These are phyloP conservation scores for Inga leiocalycina DNA, from an alignment of 306 rosid genomes.

Conservation along the genomic window DNA sequence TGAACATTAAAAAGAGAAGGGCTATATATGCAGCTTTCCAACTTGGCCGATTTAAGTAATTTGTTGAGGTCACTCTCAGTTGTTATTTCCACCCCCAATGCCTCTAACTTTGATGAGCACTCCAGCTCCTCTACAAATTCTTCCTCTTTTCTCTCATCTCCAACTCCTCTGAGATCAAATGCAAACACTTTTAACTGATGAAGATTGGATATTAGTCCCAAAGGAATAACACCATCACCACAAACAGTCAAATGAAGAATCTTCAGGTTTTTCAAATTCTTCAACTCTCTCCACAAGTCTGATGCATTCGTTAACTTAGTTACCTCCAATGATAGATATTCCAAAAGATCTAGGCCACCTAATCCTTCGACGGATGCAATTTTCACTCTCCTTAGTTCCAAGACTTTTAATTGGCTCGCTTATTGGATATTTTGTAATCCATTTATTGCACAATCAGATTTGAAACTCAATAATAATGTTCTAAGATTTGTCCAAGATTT, in stretches of 20 bases:
- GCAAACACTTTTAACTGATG: neutral
- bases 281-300: neutral
- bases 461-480: neutral
- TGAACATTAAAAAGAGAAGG: too few relatives aligned
- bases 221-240: rapidly evolving
- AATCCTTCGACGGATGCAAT: neutral
- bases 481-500: neutral
- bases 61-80: neutral
- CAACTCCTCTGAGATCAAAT: rapidly evolving
- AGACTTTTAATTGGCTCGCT: neutral
- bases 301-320: too few relatives aligned
- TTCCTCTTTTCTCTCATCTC: neutral
- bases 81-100: neutral
- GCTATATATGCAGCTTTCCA: neutral
- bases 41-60: neutral
- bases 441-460: too few relatives aligned
- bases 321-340: neutral
- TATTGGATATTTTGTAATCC: neutral
- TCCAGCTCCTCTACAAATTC: neutral
- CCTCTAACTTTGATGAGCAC: too few relatives aligned
- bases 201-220: neutral
- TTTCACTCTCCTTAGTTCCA: neutral
- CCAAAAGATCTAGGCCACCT: neutral
- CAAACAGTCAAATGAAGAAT: too few relatives aligned
- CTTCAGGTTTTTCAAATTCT: neutral